Base-by-base conservation (phyloP, 805 yeast species). In the Schwanniomyces occidentalis region DNA sequence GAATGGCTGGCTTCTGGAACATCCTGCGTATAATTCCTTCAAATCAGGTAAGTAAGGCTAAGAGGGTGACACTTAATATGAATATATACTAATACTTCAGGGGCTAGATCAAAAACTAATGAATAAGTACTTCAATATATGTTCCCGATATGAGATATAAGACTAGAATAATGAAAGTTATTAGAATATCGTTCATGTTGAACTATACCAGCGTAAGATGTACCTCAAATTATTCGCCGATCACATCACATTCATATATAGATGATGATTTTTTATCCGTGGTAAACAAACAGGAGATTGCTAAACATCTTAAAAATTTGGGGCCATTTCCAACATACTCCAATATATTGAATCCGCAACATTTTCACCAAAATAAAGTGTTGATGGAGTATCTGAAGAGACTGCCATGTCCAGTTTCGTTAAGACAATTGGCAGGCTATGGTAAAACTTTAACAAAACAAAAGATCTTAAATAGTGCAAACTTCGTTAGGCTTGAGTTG, bases 341-440 rank as follows among this genome's bases (percentile, higher is more conserved):
- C 30, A 61, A 51, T 39, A 66, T 68, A 35, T 44, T 68, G 25
- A 68, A 65, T 35, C 73, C 75, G 15, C 90, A 86, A 52, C 97
- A 89, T 54, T 91, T 85, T 58, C 91, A 87, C 54, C 97, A 89
- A 48, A 85, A 85, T 51, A 78, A 80, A 14, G 76, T 82, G 4
- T 64, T 88, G 39, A 60, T 77, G 51, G 69, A 71, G 23, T 86
- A 85, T 76, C 68, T 79, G 26, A 67, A 74, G 32, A 75, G 79
- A 44, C 54, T 54, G n/a, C 90, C 96, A 0, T 88, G 87, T 55
- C 96, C 98, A 0, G 95, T 91, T 15, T 82, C 96, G 1, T 58
- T 93, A n/a, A 70, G 87, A 34, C 97, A 91, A 50, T 61, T 91
- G 46, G 96, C 96, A 2, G 88, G 88, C 26, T 91, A 84, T 54